phyloP scores from a whole-genome alignment of 108 stramenopile genomes.

The Fistulifera pelliculosa region DNA sequence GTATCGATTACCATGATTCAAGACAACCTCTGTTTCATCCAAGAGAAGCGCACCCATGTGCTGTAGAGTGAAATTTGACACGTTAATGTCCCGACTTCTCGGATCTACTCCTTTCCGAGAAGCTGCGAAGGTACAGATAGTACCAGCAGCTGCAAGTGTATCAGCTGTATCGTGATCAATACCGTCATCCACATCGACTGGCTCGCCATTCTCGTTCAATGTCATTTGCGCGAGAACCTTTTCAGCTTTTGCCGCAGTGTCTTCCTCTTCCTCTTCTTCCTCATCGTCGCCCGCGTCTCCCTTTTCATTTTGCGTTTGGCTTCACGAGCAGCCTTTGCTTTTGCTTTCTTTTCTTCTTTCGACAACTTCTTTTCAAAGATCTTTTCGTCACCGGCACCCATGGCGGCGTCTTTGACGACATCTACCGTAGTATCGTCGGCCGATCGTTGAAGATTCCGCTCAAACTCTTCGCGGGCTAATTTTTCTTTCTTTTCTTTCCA shows the following conservation, averaged over 20 bases:
- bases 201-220: constrained; percentile 10
- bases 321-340: constrained; percentile 73
- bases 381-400: constrained; percentile 75
- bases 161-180: constrained; percentile 61
- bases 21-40: constrained; percentile 84
- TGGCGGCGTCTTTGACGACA: constrained; percentile 41
- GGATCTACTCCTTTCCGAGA: constrained; percentile 72
- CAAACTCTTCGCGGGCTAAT: constrained; percentile 45
- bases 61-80: constrained; percentile 88
- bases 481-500: constrained; percentile 80
- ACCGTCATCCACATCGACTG: constrained; percentile 29
- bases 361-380: constrained; percentile 67
- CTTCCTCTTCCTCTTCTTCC: constrained; percentile 32
- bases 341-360: constrained; percentile 88
- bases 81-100: constrained; percentile 87
- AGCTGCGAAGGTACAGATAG: constrained; percentile 72
- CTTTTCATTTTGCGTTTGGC: constrained; percentile 52
- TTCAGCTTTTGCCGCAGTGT: constrained; percentile 7
- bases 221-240: constrained; percentile 17
- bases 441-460: constrained; percentile 36
- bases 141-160: constrained; percentile 65
- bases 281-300: constrained; percentile 43
- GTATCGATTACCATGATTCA: constrained; percentile 98
- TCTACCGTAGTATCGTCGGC: constrained; percentile 22
- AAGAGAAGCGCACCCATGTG: constrained; percentile 88